These are phyloP conservation scores for Venturia carpophila DNA, from an alignment of 2,329 filamentous ascomycete species.

Conservation along the genomic window DNA sequence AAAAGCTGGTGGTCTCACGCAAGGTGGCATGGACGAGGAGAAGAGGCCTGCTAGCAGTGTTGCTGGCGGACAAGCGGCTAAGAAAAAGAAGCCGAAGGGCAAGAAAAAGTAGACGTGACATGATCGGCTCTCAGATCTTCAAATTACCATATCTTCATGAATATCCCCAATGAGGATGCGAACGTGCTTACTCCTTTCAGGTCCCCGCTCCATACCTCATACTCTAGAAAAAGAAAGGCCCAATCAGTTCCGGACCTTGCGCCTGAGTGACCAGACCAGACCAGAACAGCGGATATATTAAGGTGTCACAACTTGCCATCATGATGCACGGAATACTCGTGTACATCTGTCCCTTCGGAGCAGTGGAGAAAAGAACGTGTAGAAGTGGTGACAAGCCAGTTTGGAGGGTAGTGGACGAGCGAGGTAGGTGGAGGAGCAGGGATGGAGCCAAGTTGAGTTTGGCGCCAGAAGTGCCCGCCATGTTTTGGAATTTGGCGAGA, in stretches of 20 bases:
- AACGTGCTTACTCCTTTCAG: not conserved
- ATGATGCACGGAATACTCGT: no score
- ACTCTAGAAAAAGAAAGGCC: no score
- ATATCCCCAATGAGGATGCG: not conserved
- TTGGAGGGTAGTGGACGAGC: not conserved
- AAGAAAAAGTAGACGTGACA: constrained; percentile 11
- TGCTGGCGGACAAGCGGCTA: constrained; percentile 7
- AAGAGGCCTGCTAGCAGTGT: not conserved
- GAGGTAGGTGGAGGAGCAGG: no score
- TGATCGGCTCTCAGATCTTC: not conserved
- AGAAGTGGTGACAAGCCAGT: not conserved
- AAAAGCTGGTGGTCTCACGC: constrained; percentile 39
- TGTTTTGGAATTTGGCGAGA: no score
- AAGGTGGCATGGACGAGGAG: constrained; percentile 17
- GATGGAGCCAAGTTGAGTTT: no score
- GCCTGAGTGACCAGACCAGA: no score
- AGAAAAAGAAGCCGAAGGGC: constrained; percentile 17
- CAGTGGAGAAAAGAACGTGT: not conserved
- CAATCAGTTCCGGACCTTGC: no score
- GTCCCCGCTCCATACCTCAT: no score
- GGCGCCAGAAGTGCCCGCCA: no score
- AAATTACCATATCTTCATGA: not conserved
- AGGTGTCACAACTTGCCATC: no score
- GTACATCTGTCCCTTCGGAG: no score
- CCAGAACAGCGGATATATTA: no score